Percentiles rank a stretch among this genome's conserved stretches.
Evolutionary conservation across 139 green algal species (phyloP).

Genomic region (Eudorina sp.): DNA sequence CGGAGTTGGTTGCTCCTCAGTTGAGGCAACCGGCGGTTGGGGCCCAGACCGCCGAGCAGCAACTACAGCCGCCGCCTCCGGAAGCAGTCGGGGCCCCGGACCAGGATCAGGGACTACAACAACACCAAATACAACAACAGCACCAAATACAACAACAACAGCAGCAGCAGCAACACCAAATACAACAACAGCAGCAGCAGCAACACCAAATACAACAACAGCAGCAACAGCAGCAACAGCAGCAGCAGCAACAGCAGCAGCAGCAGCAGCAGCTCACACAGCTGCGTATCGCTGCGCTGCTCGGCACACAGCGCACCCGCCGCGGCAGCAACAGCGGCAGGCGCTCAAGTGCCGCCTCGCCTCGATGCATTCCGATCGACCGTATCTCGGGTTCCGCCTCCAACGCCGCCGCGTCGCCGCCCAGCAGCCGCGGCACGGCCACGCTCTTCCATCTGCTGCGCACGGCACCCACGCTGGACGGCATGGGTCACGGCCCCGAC

Average conservation of each 20-base stretch:
- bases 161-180: background rate
- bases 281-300: background rate
- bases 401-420: too few relatives aligned
- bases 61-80: too few relatives aligned
- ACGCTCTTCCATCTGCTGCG: background rate
- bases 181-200: background rate
- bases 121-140: background rate
- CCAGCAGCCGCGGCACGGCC: background rate
- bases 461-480: background rate
- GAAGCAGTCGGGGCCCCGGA: too few relatives aligned
- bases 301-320: background rate
- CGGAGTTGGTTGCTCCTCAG: too few relatives aligned
- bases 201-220: background rate
- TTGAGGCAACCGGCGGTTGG: too few relatives aligned
- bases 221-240: background rate
- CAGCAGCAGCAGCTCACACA: background rate
- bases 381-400: background rate
- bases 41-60: too few relatives aligned
- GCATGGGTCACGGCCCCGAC: too few relatives aligned
- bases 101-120: too few relatives aligned
- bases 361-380: slow-evolving; percentile 12
- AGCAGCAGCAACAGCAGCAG: background rate
- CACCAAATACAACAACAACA: background rate
- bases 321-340: slow-evolving; percentile 48
- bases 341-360: slow-evolving; percentile 16